These are phyloP conservation scores for Aspergillus unguis DNA, from an alignment of 2,329 filamentous ascomycete species.

Conservation along the genomic window DNA sequence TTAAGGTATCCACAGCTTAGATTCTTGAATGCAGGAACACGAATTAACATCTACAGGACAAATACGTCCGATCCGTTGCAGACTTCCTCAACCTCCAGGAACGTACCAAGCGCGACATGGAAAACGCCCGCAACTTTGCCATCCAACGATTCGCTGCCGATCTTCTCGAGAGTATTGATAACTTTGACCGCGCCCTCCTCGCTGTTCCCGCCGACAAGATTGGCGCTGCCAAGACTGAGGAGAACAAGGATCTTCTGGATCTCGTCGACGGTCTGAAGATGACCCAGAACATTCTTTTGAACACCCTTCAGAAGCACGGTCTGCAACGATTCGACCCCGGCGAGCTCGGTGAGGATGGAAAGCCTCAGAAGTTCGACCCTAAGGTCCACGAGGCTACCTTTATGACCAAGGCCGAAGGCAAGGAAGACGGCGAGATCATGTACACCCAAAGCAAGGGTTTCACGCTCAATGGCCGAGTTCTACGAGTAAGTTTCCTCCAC, in stretches of 20 bases:
- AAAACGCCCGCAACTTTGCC: slow-evolving; percentile 83
- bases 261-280: slow-evolving; percentile 90
- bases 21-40: background rate
- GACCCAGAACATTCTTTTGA: slow-evolving; percentile 86
- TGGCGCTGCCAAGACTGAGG: slow-evolving; percentile 50
- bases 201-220: slow-evolving; percentile 76
- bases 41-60: slow-evolving; percentile 61
- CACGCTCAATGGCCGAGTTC: slow-evolving; percentile 80
- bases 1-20: slow-evolving; percentile 64
- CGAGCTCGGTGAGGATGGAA: slow-evolving; percentile 41
- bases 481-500: slow-evolving; percentile 55
- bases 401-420: slow-evolving; percentile 80
- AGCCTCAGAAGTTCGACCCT: slow-evolving; percentile 86
- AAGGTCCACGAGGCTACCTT: slow-evolving; percentile 97
- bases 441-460: slow-evolving; percentile 95
- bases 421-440: slow-evolving; percentile 88
- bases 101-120: slow-evolving; percentile 85
- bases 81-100: slow-evolving; percentile 98
- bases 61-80: slow-evolving; percentile 87
- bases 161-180: slow-evolving; percentile 91
- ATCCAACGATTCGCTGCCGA: slow-evolving; percentile 93
- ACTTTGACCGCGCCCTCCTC: slow-evolving; percentile 85
- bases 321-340: slow-evolving; percentile 81
- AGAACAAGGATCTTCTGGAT: slow-evolving; percentile 69
- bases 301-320: slow-evolving; percentile 88